Base-by-base conservation (phyloP, 2,329 filamentous ascomycete species). In the Davidsoniella eucalypti region DNA sequence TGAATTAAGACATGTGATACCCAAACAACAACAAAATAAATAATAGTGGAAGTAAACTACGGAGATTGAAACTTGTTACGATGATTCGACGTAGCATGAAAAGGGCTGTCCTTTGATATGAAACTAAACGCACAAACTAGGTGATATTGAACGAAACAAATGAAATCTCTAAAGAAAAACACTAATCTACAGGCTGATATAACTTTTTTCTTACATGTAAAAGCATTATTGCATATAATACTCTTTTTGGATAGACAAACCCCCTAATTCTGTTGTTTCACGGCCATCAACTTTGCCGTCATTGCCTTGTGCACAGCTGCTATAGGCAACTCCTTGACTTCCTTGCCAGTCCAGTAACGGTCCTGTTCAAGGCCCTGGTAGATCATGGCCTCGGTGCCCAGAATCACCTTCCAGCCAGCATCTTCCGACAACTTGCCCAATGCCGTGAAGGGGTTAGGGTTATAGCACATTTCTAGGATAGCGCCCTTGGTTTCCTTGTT, bases 391-490 rank as follows among this genome's bases (percentile, higher is more conserved):
- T 87, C 84, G 0, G 82, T 86, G 0, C 84, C 84, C 5, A 85
- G 62, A 21, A 87, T 82, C 1, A 87, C 78, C 63, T 80, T 73
- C 84, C 84, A 87, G 0, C 80, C 80, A 8, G 69, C 68, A 2
- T 65, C 63, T 57, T 76, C 70, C 0, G 80, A 76, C 40, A 87
- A 58, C 41, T 69, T 71, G 1, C 75, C 77, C 45, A 87, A 73
- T 56, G 73, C 69, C 0, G 84, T 88, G 61, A 75, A 80, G 0
- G 82, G 80, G 2, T 70, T 68, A 0, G 84, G 84, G 60, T 87
- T 84, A 61, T 88, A 88, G 68, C 83, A 87, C 84, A 90, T 88
- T 63, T 88, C 84, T 53, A 88, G 62, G 51, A 88, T 75, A 5
- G 77, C 77, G 5, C 82, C 83, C 63, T 82, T 81, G 54, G 72